Base-by-base conservation (phyloP, 208 protist species). In the Crithidia thermophila region DNA sequence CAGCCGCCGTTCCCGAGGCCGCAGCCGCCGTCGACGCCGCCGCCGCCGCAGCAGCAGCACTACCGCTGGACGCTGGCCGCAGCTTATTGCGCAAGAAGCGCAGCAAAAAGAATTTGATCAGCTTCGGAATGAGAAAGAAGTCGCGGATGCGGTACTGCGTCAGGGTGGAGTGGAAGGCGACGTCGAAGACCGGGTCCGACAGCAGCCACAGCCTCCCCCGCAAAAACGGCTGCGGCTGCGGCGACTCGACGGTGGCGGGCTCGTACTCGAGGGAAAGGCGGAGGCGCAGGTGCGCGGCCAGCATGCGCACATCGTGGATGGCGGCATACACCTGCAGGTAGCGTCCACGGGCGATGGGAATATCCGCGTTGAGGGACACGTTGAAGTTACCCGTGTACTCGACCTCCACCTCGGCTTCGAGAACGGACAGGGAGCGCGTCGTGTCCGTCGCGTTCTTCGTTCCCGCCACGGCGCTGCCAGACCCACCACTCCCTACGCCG, bases 121-220 rank as follows among this genome's bases (percentile, higher is more conserved):
- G 59, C 20, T 87, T 61, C 3, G 87, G 84, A 4, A 94, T 39
- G 18, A 88, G 66, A 53, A 96, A 94, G 43, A 84, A 91, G 52
- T 94, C 78, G 30, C 65, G 73, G 49, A 96, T 86, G 25, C 68
- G 63, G 28, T 87, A 80, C 14, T 71, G 83, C 42, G 79, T 90
- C 20, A 94, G 60, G 14, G 77, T 79, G 1, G 87, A 90, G 43
- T 81, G 75, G 45, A 96, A 62, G 57, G 81, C 67, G 45, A 93
- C 75, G 47, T 89, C 85, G 51, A 96, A 96, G 39, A 75, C 70
- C 8, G 90, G 90, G 43, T 96, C 88, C 1, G 90, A 96, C 43
- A 91, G 79, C 8, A 95, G 77, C 85, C 88, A 96, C 20, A 93
- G 21, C 5, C 68, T 89, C 60, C 79, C 80, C 45, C 80, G 62